Percentiles rank a stretch among this genome's conserved stretches.
These are phyloP conservation scores for Dothideomycetidae sp. DNA, from an alignment of 2,329 filamentous ascomycete species.

Conservation along the genomic window DNA sequence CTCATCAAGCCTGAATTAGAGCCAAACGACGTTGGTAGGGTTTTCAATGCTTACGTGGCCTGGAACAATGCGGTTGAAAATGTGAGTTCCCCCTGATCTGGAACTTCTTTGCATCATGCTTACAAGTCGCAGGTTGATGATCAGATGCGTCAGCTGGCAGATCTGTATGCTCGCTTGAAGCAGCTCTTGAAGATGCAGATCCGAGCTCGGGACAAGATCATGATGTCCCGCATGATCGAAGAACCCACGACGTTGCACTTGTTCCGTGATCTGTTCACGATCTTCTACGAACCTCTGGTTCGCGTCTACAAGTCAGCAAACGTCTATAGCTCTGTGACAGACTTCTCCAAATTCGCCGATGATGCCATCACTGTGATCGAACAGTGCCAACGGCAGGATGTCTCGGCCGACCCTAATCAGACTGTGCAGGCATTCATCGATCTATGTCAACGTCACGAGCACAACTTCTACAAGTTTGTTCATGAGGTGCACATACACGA, in stretches of 20 bases:
- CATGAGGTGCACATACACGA: slow-evolving; percentile 96
- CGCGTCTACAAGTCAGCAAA: slow-evolving; percentile 98
- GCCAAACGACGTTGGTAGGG: slow-evolving; percentile 60
- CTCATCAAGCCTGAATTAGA: slow-evolving; percentile 56
- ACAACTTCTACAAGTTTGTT: slow-evolving; percentile 97
- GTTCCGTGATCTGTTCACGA: slow-evolving; percentile 90
- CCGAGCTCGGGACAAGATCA: slow-evolving; percentile 82
- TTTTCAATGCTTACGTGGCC: slow-evolving; percentile 90
- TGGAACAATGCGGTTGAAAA: slow-evolving; percentile 94
- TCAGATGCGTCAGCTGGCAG: slow-evolving; percentile 75
- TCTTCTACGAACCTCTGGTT: slow-evolving; percentile 96
- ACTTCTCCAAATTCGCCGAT: slow-evolving; percentile 85
- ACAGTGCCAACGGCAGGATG: slow-evolving; percentile 56
- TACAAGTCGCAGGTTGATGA: slow-evolving; percentile 48
- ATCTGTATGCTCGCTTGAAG: slow-evolving; percentile 89
- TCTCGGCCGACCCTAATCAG: slow-evolving; percentile 90
- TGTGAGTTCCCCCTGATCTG: slow-evolving; percentile 21
- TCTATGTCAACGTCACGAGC: slow-evolving; percentile 82
- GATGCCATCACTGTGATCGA: slow-evolving; percentile 76
- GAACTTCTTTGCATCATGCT: not conserved
- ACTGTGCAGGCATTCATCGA: slow-evolving; percentile 98
- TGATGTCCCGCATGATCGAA: slow-evolving; percentile 93
- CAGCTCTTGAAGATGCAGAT: slow-evolving; percentile 86
- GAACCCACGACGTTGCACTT: slow-evolving; percentile 95
- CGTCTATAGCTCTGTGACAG: slow-evolving; percentile 92